Evolutionary conservation across 208 protist genomes (phyloP).

Genomic region (Wallacemonas collosoma): DNA sequence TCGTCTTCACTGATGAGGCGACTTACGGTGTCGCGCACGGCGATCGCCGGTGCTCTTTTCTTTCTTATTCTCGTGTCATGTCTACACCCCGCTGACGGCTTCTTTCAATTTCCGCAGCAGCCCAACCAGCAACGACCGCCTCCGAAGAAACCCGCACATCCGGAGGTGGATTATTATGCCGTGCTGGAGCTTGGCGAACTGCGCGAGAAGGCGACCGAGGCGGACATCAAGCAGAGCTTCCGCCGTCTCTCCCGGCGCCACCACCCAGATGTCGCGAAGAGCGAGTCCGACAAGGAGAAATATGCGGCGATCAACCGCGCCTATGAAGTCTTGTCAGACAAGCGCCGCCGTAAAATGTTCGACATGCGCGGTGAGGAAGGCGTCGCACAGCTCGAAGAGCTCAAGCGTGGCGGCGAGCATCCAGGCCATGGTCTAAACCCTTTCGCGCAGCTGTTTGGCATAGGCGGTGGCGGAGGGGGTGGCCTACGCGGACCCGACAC

Average conservation of each 20-base stretch:
- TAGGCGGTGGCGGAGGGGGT: slow-evolving; percentile 25
- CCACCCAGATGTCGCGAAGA: slow-evolving; percentile 83
- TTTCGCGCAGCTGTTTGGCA: slow-evolving; percentile 59
- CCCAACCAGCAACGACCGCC: neutral
- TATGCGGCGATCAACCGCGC: slow-evolving; percentile 84
- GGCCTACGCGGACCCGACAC: slow-evolving; percentile 79
- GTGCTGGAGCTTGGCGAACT: slow-evolving; percentile 58
- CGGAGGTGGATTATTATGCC: slow-evolving; percentile 81
- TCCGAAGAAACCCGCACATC: slow-evolving; percentile 4
- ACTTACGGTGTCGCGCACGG: neutral
- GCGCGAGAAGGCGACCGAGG: slow-evolving; percentile 67
- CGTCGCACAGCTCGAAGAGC: slow-evolving; percentile 70
- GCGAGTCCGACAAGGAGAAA: slow-evolving; percentile 52
- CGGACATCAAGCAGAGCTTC: slow-evolving; percentile 81
- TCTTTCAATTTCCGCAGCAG: slow-evolving; percentile 14
- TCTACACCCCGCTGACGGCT: neutral
- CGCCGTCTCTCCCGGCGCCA: slow-evolving; percentile 72
- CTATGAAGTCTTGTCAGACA: slow-evolving; percentile 91
- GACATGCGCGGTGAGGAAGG: slow-evolving; percentile 91
- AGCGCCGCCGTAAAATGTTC: slow-evolving; percentile 91
- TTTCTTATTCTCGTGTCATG: neutral
- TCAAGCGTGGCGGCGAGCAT: slow-evolving; percentile 25
- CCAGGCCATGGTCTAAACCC: slow-evolving; percentile 41
- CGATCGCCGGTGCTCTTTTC: neutral
- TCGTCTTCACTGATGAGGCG: neutral